Evolutionary conservation across 352 stramenopile genomes (phyloP).

Genomic region (Phytophthora sp.): DNA sequence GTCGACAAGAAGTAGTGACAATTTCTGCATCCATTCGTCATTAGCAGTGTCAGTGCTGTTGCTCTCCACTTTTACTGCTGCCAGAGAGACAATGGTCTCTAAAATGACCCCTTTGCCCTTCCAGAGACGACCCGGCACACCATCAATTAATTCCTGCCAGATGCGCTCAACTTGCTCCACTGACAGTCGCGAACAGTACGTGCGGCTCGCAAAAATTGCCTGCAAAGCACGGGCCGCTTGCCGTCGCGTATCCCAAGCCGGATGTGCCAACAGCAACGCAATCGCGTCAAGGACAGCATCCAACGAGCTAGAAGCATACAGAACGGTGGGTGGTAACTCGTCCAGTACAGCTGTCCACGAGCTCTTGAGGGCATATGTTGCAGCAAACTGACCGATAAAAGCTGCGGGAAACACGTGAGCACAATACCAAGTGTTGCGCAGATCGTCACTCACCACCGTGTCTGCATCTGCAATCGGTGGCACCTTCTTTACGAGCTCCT

Average conservation of each 20-base stretch:
- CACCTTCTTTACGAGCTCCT: conserved; percentile 68
- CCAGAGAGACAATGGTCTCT: conserved; percentile 69
- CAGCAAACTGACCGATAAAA: conserved; percentile 78
- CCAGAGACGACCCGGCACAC: conserved; percentile 77
- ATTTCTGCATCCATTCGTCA: conserved; percentile 27
- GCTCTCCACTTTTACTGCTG: conserved; percentile 34
- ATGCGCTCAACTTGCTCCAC: conserved; percentile 53
- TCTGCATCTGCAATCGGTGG: conserved; percentile 51
- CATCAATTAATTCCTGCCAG: conserved; percentile 51
- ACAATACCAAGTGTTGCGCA: conserved; percentile 68
- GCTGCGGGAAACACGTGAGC: conserved; percentile 71
- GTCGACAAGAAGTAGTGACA: conserved; percentile 54
- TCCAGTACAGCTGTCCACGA: conserved; percentile 71
- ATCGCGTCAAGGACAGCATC: conserved; percentile 51
- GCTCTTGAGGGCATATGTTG: conserved; percentile 46
- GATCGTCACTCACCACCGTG: conserved; percentile 44
- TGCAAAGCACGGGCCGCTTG: conserved; percentile 74
- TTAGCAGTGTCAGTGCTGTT: not conserved
- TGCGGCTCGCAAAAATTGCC: conserved; percentile 54
- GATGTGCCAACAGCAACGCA: conserved; percentile 57
- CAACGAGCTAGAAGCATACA: conserved; percentile 57
- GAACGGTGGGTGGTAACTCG: conserved; percentile 66
- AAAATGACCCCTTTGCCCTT: conserved; percentile 77
- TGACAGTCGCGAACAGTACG: conserved; percentile 55
- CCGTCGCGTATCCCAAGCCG: conserved; percentile 77